Percentiles rank a stretch among this genome's conserved stretches.
Conservation (phyloP, 1,139 yeast genomes). For the Suhomyces coccinellae region DNA sequence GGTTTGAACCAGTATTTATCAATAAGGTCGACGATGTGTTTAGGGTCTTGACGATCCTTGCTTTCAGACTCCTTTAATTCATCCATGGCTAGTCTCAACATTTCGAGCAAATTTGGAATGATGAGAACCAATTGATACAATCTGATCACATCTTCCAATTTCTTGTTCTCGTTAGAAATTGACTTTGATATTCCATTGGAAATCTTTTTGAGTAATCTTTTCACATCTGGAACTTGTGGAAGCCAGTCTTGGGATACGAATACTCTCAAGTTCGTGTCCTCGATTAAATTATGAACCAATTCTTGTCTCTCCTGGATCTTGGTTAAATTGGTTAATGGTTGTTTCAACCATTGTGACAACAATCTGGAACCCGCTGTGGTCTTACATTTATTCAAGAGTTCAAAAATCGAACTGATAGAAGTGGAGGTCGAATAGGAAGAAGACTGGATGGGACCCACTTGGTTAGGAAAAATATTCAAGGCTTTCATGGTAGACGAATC, state of each 20-base stretch:
- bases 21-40: slow-evolving; percentile 34
- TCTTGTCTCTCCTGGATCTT: slow-evolving; percentile 68
- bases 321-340: slow-evolving; percentile 70
- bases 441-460: slow-evolving; percentile 35
- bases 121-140: slow-evolving; percentile 75
- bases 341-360: slow-evolving; percentile 92
- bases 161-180: slow-evolving; percentile 41
- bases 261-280: slow-evolving; percentile 67
- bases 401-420: slow-evolving; percentile 60
- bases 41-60: slow-evolving; percentile 17
- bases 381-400: slow-evolving; percentile 82
- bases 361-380: slow-evolving; percentile 83
- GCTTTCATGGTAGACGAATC: slow-evolving; percentile 91
- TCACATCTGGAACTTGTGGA: slow-evolving; percentile 77
- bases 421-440: slow-evolving; percentile 34
- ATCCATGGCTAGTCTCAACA: slow-evolving; percentile 45
- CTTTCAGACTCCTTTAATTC: slow-evolving; percentile 19
- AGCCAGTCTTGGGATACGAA: slow-evolving; percentile 67
- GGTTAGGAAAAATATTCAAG: slow-evolving; percentile 72
- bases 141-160: slow-evolving; percentile 86
- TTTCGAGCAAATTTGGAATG: slow-evolving; percentile 65
- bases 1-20: slow-evolving; percentile 59
- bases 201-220: slow-evolving; percentile 68
- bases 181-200: slow-evolving; percentile 40
- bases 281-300: slow-evolving; percentile 70